Percentiles rank a stretch among this genome's conserved stretches.
Evolutionary conservation across 441 rosid species (phyloP).

Genomic region (Erysimum cheiri): DNA sequence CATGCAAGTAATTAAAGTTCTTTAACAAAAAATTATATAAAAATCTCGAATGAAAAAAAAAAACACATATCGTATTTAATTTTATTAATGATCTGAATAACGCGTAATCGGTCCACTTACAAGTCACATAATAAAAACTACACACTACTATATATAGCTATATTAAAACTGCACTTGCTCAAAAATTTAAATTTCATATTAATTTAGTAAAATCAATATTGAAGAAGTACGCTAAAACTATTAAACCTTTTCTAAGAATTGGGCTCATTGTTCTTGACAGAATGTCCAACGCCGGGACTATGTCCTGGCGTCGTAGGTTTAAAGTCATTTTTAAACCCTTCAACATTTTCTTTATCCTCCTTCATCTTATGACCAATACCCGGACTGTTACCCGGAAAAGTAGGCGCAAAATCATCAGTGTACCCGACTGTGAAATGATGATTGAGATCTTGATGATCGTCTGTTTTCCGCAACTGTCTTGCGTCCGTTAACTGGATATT

Average conservation of each 20-base stretch:
- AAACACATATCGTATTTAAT: neutral
- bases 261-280: slow-evolving; percentile 42
- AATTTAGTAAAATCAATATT: slow-evolving; percentile 12
- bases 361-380: slow-evolving; percentile 46
- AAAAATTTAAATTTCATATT: slow-evolving; percentile 6
- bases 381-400: slow-evolving; percentile 56
- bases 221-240: slow-evolving; percentile 14
- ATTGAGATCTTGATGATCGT: slow-evolving; percentile 10
- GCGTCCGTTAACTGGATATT: slow-evolving; percentile 22
- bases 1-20: slow-evolving; percentile 1
- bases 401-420: slow-evolving; percentile 48
- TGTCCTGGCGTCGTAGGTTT: slow-evolving; percentile 60
- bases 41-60: slow-evolving; percentile 14
- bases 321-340: slow-evolving; percentile 46
- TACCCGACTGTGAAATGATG: slow-evolving; percentile 29
- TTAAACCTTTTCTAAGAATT: slow-evolving; percentile 26
- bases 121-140: slow-evolving; percentile 17
- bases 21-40: neutral
- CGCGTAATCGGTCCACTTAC: slow-evolving; percentile 28
- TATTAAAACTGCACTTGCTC: slow-evolving; percentile 16
- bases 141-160: too few species aligned
- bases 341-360: slow-evolving; percentile 1
- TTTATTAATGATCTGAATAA: slow-evolving; percentile 22
- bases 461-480: slow-evolving; percentile 24
- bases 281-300: slow-evolving; percentile 61